Evolutionary conservation across 139 green algal genomes (phyloP), one percentile per base, ranked within the genome.

Genomic region (Tetradesmus lagerheimii): DNA sequence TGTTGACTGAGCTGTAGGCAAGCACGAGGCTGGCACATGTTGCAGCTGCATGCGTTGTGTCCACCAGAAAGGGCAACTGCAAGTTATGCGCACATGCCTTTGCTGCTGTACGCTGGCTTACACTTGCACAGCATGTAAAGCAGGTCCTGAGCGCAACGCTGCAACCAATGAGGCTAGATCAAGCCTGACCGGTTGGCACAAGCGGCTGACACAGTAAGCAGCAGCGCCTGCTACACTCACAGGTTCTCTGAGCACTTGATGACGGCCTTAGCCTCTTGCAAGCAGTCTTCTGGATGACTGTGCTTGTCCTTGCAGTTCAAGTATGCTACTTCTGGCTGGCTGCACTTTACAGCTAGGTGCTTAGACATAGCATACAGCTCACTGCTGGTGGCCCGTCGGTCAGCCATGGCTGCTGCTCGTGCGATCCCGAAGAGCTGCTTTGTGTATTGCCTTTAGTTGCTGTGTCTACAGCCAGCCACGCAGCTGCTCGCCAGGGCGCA

Each of bases 321-420:
- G 66, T 91, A 91, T 20, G 80, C 67, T 29, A 91, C 35, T 34
- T 91, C 78, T 45, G 47, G 80, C 27, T 76, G 29, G 80, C 35
- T 62, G 64, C 88, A 91, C 27, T 79, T 86, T 23, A 88, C 66
- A 41, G 76, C 88, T 41, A 91, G 64, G 88, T 91, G 67, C 57
- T 91, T 91, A 67, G 43, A 80, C 88, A 91, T 91, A n/a, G 80
- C 88, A 80, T 88, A 88, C 20, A 91, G 88, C 88, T 91, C 88
- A 34, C 76, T 86, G 62, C 64, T 79, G 41, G 88, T 91, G 29
- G 88, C 88, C 29, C 88, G 88, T 14, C 67, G 82, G 25, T 91
- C 80, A 31, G 83, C 64, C 83, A 88, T 88, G 27, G 38, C n/a
- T 50, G n/a, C 38, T 80, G 37, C 64, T 62, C 12, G 57, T 9